phyloP scores from a whole-genome alignment of 768 basidiomycete species.

The Podaxis sp. region DNA sequence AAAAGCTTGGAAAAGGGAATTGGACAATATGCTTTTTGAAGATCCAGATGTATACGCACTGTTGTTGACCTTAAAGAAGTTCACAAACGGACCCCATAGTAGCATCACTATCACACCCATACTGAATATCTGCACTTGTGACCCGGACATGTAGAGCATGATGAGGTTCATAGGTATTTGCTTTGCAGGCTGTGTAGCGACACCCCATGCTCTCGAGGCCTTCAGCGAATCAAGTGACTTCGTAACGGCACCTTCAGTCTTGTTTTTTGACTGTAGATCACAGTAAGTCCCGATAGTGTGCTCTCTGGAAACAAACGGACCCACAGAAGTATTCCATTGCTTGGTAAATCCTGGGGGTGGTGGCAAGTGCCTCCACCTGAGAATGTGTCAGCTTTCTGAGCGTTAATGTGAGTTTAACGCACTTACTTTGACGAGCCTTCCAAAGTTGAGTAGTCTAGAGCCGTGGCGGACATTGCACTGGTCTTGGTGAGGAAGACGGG shows the following conservation, averaged over 20 bases:
- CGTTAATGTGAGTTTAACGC: background rate
- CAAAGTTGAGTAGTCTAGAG: constrained; percentile 18
- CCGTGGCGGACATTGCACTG: constrained; percentile 6
- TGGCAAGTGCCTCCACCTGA: constrained; percentile 62
- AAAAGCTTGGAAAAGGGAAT: constrained; percentile 49
- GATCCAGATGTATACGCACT: constrained; percentile 45
- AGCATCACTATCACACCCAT: constrained; percentile 97
- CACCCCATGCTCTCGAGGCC: constrained; percentile 81
- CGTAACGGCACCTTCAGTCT: constrained; percentile 36
- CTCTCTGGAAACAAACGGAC: constrained; percentile 15
- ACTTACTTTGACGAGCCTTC: constrained; percentile 17
- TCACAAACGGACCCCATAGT: constrained; percentile 82
- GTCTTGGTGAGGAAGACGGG: background rate
- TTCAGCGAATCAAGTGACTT: constrained; percentile 67
- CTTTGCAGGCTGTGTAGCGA: constrained; percentile 84
- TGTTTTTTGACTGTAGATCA: constrained; percentile 40
- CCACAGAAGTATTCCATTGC: constrained; percentile 31
- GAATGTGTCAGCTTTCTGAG: background rate
- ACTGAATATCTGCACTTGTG: constrained; percentile 94
- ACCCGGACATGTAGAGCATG: constrained; percentile 98
- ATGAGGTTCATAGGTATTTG: constrained; percentile 95
- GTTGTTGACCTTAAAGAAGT: constrained; percentile 72
- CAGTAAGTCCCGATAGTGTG: background rate
- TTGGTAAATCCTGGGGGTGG: constrained; percentile 70
- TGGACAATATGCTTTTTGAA: background rate